Evolutionary conservation across 257 asterid species (phyloP), one percentile per base, ranked within the genome.

Genomic region (Rehmannia glutinosa): DNA sequence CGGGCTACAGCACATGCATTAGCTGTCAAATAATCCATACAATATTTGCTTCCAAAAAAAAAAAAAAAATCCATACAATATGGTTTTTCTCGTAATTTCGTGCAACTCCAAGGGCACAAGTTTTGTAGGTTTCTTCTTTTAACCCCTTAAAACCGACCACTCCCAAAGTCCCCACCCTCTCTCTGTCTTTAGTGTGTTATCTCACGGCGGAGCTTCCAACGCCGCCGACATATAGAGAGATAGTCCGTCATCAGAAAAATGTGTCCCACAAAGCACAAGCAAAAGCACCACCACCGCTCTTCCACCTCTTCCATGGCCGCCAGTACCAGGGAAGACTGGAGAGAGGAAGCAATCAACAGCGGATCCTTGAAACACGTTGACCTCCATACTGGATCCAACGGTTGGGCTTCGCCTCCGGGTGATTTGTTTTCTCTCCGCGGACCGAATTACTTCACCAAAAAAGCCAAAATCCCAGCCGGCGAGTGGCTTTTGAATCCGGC

Each of bases 331-430:
- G 84, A 73, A 17, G 83, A 79, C 39, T 92, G 98, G 97, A 82
- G 87, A 57, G 79, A 84, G 33, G 92, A 82, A 69, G 80, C 84
- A 7, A 82, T 90, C 52, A 33, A 5, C 78, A 84, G 87, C 27
- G 98, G 98, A 62, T 89, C 98, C 11, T 69, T 89, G 33, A 83
- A 79, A 65, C 89, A 78, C 72, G 96, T 89, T 6, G 95, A 88
- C 73, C 84, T 84, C 64, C 70, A 74, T 35, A 77, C 71, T 8
- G 98, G 97, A 66, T 39, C 88, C 72, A 92, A 89, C 78, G 98
- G 98, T 28, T 92, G 98, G 98, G 96, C 97, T 3, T 87, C 97
- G 21, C 97, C 97, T 1, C 97, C 97, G 0, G 97, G 97, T 0
- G 91, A 90, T 3, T 49, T 80, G 0, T 90, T 92, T 84, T 57